Evolutionary conservation across 2,329 filamentous ascomycete species (phyloP).

Genomic region (Sclerotinia subarctica): DNA sequence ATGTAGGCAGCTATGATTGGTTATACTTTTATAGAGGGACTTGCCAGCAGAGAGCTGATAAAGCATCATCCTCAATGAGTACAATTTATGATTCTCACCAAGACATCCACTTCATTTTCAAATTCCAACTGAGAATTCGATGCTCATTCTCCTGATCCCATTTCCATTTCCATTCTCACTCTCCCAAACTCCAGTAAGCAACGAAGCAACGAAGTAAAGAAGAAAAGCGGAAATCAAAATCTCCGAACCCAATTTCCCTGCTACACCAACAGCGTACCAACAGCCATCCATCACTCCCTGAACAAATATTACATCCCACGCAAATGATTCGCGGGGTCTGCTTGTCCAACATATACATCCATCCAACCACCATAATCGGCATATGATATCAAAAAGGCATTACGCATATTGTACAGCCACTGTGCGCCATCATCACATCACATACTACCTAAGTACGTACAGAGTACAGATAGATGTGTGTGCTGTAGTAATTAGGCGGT

Average conservation of each 20-base stretch:
- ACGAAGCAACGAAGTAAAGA: neutral
- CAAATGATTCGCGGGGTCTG: neutral
- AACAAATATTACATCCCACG: neutral
- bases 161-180: no score
- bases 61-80: neutral
- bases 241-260: neutral
- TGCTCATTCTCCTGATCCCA: neutral
- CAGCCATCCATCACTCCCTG: no score
- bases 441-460: neutral
- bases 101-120: neutral
- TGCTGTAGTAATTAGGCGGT: neutral
- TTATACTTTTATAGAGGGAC: neutral
- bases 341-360: neutral
- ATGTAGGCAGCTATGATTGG: neutral
- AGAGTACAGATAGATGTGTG: neutral
- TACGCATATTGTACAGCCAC: conserved; percentile 1
- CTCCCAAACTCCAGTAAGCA: no score
- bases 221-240: neutral
- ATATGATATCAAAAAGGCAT: neutral
- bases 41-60: neutral
- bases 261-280: no score
- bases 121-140: neutral
- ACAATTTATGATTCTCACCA: neutral
- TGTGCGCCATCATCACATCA: no score
- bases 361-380: neutral